A percentile compares a stretch with the other conserved stretches of the same genome.
These are phyloP conservation scores for Chaetomiaceae sp. DNA, from an alignment of 2,329 filamentous ascomycete species.

Conservation along the genomic window DNA sequence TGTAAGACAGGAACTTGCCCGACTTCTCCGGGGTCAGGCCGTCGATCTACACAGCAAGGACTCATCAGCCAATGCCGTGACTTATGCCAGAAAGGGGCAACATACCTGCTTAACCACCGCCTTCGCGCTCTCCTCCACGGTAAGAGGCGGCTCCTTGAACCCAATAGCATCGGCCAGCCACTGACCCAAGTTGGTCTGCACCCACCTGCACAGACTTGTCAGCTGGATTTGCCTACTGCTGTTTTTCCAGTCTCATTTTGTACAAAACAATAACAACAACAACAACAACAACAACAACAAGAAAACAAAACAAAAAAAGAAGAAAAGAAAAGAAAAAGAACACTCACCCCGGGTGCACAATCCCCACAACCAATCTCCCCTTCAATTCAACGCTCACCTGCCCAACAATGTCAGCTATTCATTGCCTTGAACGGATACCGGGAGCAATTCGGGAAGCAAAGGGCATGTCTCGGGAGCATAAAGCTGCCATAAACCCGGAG, in stretches of 20 bases:
- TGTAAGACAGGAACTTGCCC: constrained; percentile 20
- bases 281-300: too few relatives aligned
- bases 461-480: too few relatives aligned
- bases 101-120: constrained; percentile 25
- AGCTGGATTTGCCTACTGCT: too few relatives aligned
- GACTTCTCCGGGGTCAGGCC: constrained; percentile 21
- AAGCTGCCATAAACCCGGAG: too few relatives aligned
- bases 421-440: too few relatives aligned
- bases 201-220: constrained; percentile 21
- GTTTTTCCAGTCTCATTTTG: too few relatives aligned
- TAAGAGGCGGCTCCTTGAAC: constrained; percentile 23
- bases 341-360: constrained; percentile 30
- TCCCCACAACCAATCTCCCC: constrained; percentile 23
- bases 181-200: constrained; percentile 28
- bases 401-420: too few relatives aligned
- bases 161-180: constrained; percentile 25
- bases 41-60: constrained; percentile 17
- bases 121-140: constrained; percentile 22
- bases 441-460: too few relatives aligned
- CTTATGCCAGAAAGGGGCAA: too few relatives aligned
- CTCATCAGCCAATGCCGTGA: too few relatives aligned
- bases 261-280: too few relatives aligned
- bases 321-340: neutral
- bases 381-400: constrained; percentile 22
- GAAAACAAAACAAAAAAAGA: neutral